These are phyloP conservation scores for Strobilomyces echinocephalus DNA, from an alignment of 768 basidiomycete species.

Conservation along the genomic window DNA sequence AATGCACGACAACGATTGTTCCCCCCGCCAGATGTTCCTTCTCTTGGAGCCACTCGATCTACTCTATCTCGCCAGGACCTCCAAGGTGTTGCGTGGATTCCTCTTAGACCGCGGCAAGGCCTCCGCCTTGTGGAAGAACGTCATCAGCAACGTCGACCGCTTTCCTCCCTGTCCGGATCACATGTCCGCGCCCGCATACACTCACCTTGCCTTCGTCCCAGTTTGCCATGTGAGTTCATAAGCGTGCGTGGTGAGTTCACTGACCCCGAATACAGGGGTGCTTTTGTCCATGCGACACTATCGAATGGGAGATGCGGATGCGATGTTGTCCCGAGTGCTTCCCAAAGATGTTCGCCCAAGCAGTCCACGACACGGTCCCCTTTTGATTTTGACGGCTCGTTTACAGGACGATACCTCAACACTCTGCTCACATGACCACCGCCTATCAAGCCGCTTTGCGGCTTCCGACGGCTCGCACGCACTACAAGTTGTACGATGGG, in stretches of 20 bases:
- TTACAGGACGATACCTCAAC: conserved; percentile 1
- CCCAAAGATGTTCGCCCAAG: conserved; percentile 7
- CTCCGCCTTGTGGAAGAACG: conserved; percentile 24
- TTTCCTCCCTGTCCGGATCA: conserved; percentile 26
- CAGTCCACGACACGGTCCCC: neutral
- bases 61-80: conserved; percentile 29
- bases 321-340: conserved; percentile 7
- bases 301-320: conserved; percentile 15
- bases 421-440: neutral
- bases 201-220: conserved; percentile 25
- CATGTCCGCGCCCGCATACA: conserved; percentile 29
- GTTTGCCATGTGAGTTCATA: conserved; percentile 28
- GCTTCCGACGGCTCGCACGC: neutral
- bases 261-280: conserved; percentile 5
- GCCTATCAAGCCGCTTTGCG: neutral
- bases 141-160: conserved; percentile 16
- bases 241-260: too few relatives aligned
- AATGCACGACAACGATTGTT: neutral
- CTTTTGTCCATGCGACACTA: conserved; percentile 7
- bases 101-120: conserved; percentile 20
- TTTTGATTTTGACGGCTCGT: neutral
- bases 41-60: conserved; percentile 30
- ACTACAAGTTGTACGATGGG: neutral
- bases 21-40: conserved; percentile 16
- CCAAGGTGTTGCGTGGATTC: conserved; percentile 27